phyloP scores from a whole-genome alignment of 1,284 basidiomycete genomes.

The Chondrostereum purpureum region DNA sequence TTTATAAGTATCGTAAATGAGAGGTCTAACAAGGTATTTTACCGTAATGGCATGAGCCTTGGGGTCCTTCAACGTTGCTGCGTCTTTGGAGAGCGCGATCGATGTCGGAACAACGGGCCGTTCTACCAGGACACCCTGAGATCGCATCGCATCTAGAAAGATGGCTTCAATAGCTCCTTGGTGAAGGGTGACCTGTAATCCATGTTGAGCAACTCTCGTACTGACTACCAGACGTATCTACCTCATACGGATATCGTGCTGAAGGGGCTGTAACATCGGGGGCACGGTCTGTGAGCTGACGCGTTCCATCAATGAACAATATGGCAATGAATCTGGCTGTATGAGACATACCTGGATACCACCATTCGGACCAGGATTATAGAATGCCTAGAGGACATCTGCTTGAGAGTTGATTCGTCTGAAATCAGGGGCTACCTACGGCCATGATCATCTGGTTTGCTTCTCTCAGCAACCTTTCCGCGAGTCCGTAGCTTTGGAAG shows the following conservation, averaged over 20 bases:
- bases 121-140: conserved; percentile 48
- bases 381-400: conserved; percentile 51
- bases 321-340: neutral
- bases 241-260: conserved; percentile 64
- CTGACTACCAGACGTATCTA: conserved; percentile 17
- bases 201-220: conserved; percentile 1
- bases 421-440: conserved; percentile 31
- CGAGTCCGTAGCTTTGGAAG: conserved; percentile 73
- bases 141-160: conserved; percentile 56
- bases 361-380: conserved; percentile 54
- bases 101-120: conserved; percentile 50
- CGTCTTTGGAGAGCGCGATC: conserved; percentile 43
- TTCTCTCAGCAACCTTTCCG: conserved; percentile 53
- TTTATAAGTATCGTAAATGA: neutral
- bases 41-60: conserved; percentile 53
- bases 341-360: conserved; percentile 47
- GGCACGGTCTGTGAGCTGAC: conserved; percentile 52
- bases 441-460: conserved; percentile 65
- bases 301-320: neutral
- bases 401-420: neutral
- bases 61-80: conserved; percentile 32
- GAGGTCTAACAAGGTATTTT: conserved; percentile 12
- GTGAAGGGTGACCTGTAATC: conserved; percentile 54
- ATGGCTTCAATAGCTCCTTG: conserved; percentile 71
- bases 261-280: conserved; percentile 51